phyloP scores from a whole-genome alignment of 495 filamentous ascomycete species.

The Penicillium herquei region DNA sequence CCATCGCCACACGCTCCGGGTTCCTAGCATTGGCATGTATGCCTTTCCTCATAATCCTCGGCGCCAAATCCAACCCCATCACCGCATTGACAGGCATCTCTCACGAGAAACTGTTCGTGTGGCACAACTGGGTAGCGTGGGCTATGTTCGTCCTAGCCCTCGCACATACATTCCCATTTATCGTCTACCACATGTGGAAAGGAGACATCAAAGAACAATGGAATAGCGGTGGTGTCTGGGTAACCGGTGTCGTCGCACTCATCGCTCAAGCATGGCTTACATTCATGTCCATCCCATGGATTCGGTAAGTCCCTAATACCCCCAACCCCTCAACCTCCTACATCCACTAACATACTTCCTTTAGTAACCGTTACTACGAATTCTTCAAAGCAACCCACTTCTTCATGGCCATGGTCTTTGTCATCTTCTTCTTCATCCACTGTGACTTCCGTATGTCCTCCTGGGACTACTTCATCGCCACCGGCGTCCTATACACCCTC shows the following conservation, averaged over 20 bases:
- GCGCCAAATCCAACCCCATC: slow-evolving; percentile 43
- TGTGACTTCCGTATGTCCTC: slow-evolving; percentile 54
- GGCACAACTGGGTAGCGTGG: slow-evolving; percentile 54
- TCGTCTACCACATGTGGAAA: slow-evolving; percentile 49
- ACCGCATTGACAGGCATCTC: slow-evolving; percentile 52
- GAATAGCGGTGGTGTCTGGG: slow-evolving; percentile 46
- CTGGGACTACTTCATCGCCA: slow-evolving; percentile 58
- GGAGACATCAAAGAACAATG: slow-evolving; percentile 51
- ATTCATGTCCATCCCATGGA: slow-evolving; percentile 46
- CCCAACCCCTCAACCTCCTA: neutral
- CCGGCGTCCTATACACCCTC: slow-evolving; percentile 42
- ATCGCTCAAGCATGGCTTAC: slow-evolving; percentile 56
- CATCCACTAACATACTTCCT: neutral
- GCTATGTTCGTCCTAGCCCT: slow-evolving; percentile 53
- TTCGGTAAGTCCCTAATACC: slow-evolving; percentile 37
- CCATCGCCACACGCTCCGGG: slow-evolving; percentile 50
- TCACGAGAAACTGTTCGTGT: slow-evolving; percentile 54
- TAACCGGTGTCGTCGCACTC: slow-evolving; percentile 55
- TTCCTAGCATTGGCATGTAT: slow-evolving; percentile 52
- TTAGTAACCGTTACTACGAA: slow-evolving; percentile 55
- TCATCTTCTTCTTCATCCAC: slow-evolving; percentile 58
- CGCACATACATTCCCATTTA: slow-evolving; percentile 59
- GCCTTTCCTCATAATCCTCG: slow-evolving; percentile 46
- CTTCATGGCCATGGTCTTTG: slow-evolving; percentile 50
- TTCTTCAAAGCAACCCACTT: slow-evolving; percentile 59